Evolutionary conservation across 306 rosid genomes (phyloP), one percentile per base, ranked within the genome.

Genomic region (Glycine tomentella): DNA sequence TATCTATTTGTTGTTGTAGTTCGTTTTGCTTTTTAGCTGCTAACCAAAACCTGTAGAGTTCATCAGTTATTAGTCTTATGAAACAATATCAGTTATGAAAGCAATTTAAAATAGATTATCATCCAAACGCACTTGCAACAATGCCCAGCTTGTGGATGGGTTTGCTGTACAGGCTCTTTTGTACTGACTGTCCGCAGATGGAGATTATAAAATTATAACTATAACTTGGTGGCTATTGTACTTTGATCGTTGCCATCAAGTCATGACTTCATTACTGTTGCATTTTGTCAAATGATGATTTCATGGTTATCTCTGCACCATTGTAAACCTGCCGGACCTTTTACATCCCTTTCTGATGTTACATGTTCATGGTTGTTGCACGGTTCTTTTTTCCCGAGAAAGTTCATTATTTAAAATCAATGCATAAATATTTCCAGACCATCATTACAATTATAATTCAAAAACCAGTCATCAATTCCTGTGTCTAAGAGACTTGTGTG

Each of bases 41-140:
- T 89, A 90, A 92, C 97, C 89, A 80, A 77, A 83, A 82, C 86
- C 74, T 90, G 95, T 89, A 88, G 89, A 84, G 86, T 70, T 49
- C 66, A 83, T 79, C 75, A 85, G 89, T 83, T 82, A 73, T 74
- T n/a, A n/a, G n/a, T 86, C 85, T 79, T 87, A 61, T 73, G 72
- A 87, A 81, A 78, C 84, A 74, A 48, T 68, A 34, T 67, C 64
- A 16, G 49, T 81, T 86, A 51, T 80, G 77, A 83, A 74, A 83
- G 73, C 57, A 79, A 73, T 79, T 79, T 81, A 51, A 56, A 25
- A 65, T 69, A 66, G 81, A 59, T 71, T 52, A 44, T 76, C 64
- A 52, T 72, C 36, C 17, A 75, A 34, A 80, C 46, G 20, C 46
- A 49, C 67, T 55, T 55, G 5, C 74, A 83, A 82, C 34, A 58